phyloP scores from a whole-genome alignment of 2,329 filamentous ascomycete species.

The Alternaria angustiovoidea region DNA sequence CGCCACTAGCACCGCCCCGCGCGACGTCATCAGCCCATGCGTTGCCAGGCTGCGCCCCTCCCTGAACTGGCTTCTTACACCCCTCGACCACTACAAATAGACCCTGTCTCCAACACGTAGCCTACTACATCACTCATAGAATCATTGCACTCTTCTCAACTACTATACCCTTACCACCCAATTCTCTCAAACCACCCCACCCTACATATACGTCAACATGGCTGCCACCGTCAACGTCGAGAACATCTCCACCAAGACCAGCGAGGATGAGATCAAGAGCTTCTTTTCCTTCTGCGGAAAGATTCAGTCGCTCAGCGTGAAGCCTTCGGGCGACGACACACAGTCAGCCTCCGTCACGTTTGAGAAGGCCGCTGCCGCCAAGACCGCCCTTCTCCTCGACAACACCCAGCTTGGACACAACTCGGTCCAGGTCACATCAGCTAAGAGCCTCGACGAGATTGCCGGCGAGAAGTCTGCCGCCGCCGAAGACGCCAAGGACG shows the following conservation, averaged over 20 bases:
- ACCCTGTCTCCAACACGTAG: constrained; percentile 6
- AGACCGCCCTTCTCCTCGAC: constrained; percentile 95
- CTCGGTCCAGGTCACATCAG: constrained; percentile 79
- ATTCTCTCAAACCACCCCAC: neutral
- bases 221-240: constrained; percentile 81
- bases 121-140: neutral
- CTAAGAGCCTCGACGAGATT: constrained; percentile 70
- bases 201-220: constrained; percentile 48
- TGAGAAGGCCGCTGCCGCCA: constrained; percentile 95
- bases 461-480: constrained; percentile 66
- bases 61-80: constrained; percentile 20
- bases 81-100: constrained; percentile 25
- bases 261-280: constrained; percentile 89
- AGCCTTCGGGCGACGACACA: constrained; percentile 66
- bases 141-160: neutral
- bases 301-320: constrained; percentile 83
- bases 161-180: neutral
- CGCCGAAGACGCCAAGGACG: constrained; percentile 58
- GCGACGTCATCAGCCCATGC: constrained; percentile 27
- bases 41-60: constrained; percentile 25
- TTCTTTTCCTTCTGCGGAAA: constrained; percentile 99
- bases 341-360: constrained; percentile 94
- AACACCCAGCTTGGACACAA: constrained; percentile 88
- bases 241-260: constrained; percentile 83
- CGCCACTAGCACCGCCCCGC: constrained; percentile 31